Base-by-base conservation (phyloP, 129 eudicot species). In the Pulicaria dysenterica region DNA sequence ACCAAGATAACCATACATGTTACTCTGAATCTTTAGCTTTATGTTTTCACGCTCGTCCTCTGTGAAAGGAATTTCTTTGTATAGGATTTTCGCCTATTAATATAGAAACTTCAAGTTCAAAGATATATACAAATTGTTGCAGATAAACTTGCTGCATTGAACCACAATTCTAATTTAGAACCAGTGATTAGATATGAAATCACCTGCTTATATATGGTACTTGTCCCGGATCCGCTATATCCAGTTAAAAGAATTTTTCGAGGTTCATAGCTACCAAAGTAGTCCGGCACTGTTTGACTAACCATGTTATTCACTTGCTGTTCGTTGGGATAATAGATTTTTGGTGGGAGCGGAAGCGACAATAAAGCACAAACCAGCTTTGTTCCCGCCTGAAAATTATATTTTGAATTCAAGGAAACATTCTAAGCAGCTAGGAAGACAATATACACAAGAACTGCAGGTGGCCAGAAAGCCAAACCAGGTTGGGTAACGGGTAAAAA, bases 161-260 rank as follows among this genome's bases (percentile, higher is more conserved):
- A 70, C 70, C 34, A 67, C 2, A 36, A 24, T 24, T 24, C 31
- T 69, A n/a, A 69, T n/a, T 34, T 39, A 48, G 40, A 37, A 56
- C n/a, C 61, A 67, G 16, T 46, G 55, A 51, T 38, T 11, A 51
- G 16, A 39, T 46, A 11, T 14, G 11, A 19, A 74, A 67, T 37
- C 76, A 93, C 98, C 96, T 95, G 99, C 73, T 95, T 95, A 77
- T 86, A 95, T 43, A 95, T 84, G 73, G 99, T 95, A 80, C 96
- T 90, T 78, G 99, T 90, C 60, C 99, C 99, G 65, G 97, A 86
- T 76, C 96, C 97, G 85, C 77, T 78, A 69, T 77, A 83, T 64
- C 99, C 99, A 48, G 91, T 89, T 69, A 95, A 80, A 50, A 95
- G 97, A 63, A 95, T 87, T 69, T 95, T 95, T 67, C 83, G 88